phyloP scores from a whole-genome alignment of 495 filamentous ascomycete species.

The Ramalina intermedia region DNA sequence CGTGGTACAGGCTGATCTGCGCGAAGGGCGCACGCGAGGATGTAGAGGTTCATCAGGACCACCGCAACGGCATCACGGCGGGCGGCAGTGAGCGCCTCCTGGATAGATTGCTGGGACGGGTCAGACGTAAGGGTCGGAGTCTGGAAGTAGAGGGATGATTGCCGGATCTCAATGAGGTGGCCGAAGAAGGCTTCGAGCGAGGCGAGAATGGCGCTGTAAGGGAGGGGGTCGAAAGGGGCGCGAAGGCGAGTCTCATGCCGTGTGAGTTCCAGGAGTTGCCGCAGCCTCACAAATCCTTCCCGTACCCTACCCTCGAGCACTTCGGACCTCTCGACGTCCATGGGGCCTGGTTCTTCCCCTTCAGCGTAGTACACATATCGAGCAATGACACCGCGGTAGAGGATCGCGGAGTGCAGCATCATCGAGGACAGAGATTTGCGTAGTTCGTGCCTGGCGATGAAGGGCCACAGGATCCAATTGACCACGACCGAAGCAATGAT shows the following conservation, averaged over 20 bases:
- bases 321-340: slow-evolving; percentile 38
- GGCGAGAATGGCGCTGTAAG: slow-evolving; percentile 39
- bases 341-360: slow-evolving; percentile 30
- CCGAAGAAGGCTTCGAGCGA: slow-evolving; percentile 42
- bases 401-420: slow-evolving; percentile 39
- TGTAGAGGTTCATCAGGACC: slow-evolving; percentile 42
- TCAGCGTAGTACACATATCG: slow-evolving; percentile 43
- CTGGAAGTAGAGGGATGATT: slow-evolving; percentile 42
- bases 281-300: slow-evolving; percentile 43
- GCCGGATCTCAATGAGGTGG: slow-evolving; percentile 40
- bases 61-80: slow-evolving; percentile 41
- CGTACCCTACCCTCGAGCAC: slow-evolving; percentile 41
- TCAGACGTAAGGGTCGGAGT: slow-evolving; percentile 19
- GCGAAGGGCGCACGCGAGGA: slow-evolving; percentile 38
- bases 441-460: slow-evolving; percentile 43
- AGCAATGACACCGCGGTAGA: slow-evolving; percentile 39
- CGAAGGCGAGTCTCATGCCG: slow-evolving; percentile 43
- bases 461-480: slow-evolving; percentile 47
- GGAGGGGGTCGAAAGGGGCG: slow-evolving; percentile 39
- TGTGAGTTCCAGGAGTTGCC: slow-evolving; percentile 41
- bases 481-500: slow-evolving; percentile 35
- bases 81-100: slow-evolving; percentile 24
- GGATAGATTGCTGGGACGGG: slow-evolving; percentile 18
- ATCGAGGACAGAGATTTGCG: slow-evolving; percentile 38
- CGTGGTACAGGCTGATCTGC: slow-evolving; percentile 34